Percentiles rank a stretch among this genome's conserved stretches.
phyloP scores from a whole-genome alignment of 2,329 filamentous ascomycete genomes.

The Penicillium griseofulvum region DNA sequence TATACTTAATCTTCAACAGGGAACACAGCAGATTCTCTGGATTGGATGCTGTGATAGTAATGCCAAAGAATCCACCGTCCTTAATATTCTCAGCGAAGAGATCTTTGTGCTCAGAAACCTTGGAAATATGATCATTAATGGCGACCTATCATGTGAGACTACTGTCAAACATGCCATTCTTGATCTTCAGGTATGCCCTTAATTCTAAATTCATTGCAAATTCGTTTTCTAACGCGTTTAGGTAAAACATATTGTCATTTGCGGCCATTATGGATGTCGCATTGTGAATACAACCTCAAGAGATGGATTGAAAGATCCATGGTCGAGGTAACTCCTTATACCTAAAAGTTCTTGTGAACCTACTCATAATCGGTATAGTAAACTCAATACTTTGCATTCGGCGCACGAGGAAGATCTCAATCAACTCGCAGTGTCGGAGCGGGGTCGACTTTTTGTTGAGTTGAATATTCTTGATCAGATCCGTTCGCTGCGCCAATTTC shows the following conservation, averaged over 20 bases:
- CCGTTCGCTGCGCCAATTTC: constrained; percentile 11
- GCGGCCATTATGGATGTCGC: constrained; percentile 22
- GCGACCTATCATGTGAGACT: constrained; percentile 20
- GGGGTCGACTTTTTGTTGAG: constrained; percentile 17
- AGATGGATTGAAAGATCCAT: constrained; percentile 16
- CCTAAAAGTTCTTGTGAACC: too few species aligned
- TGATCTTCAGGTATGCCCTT: constrained; percentile 4
- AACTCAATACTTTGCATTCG: constrained; percentile 15
- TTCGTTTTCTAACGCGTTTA: not conserved
- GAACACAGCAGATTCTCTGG: constrained; percentile 18
- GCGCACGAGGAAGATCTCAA: constrained; percentile 9
- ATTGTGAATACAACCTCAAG: constrained; percentile 15
- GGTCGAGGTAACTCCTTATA: constrained; percentile 12
- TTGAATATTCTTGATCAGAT: constrained; percentile 23
- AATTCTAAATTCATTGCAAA: not conserved
- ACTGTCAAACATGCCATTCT: constrained; percentile 17
- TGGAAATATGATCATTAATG: constrained; percentile 23
- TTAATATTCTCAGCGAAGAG: constrained; percentile 14
- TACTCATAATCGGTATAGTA: constrained; percentile 3
- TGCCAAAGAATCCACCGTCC: constrained; percentile 13
- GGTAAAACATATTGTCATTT: constrained; percentile 22
- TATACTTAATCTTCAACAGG: constrained; percentile 11
- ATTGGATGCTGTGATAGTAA: constrained; percentile 22
- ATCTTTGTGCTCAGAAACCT: constrained; percentile 19
- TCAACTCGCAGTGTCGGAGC: constrained; percentile 7